A percentile compares a stretch with the other conserved stretches of the same genome.
phyloP scores from a whole-genome alignment of 169 alveolate species.

The Plasmodium reichenowi region DNA sequence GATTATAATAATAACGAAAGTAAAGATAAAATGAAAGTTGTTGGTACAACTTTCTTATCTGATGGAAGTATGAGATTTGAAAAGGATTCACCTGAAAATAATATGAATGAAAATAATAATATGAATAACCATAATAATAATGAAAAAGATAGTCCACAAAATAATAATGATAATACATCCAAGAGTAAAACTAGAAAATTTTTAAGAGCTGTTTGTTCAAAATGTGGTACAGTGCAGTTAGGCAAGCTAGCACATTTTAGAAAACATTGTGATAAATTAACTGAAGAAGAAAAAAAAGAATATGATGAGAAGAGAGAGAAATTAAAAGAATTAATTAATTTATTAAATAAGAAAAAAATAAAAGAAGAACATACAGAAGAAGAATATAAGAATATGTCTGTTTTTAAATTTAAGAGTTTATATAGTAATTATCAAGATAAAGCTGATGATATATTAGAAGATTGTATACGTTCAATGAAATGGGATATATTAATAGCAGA shows the following conservation, averaged over 20 bases:
- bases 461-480: constrained; percentile 77
- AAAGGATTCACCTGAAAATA: constrained; percentile 5
- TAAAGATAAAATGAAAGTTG: not conserved
- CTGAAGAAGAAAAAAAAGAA: constrained; percentile 84
- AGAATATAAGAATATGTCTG: constrained; percentile 69
- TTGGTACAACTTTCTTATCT: not conserved
- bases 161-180: constrained; percentile 9
- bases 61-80: not conserved
- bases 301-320: constrained; percentile 81
- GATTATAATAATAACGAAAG: not conserved
- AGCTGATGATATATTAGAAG: constrained; percentile 79
- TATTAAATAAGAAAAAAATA: constrained; percentile 28
- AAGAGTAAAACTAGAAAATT: constrained; percentile 61
- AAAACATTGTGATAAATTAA: constrained; percentile 84
- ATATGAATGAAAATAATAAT: constrained; percentile 19
- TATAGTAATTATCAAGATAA: constrained; percentile 80
- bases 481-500: constrained; percentile 69
- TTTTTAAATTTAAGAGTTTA: constrained; percentile 79
- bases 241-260: constrained; percentile 84
- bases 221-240: constrained; percentile 77
- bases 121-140: constrained; percentile 15
- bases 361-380: constrained; percentile 55
- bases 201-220: constrained; percentile 82
- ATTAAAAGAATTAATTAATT: constrained; percentile 41
- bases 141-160: constrained; percentile 11